phyloP scores from a whole-genome alignment of 1,139 yeast genomes.

The Blastobotrys capitulatus region DNA sequence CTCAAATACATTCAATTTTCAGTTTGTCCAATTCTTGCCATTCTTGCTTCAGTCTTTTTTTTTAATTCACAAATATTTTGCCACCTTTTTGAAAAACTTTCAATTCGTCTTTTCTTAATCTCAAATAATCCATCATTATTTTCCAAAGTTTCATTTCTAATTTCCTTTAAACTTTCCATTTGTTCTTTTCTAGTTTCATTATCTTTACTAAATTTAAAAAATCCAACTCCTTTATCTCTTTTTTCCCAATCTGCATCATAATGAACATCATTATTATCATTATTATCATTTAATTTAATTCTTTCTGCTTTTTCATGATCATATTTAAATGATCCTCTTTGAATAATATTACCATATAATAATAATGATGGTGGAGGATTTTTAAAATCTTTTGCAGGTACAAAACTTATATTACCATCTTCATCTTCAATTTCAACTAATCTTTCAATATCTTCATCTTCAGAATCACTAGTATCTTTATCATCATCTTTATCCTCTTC shows the following conservation, averaged over 20 bases:
- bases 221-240: conserved; percentile 32
- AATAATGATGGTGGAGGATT: conserved; percentile 1
- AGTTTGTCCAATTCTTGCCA: conserved; percentile 2
- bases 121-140: background rate
- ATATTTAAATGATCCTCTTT: conserved; percentile 27
- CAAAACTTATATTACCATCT: conserved; percentile 30
- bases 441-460: background rate
- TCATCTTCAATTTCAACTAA: conserved; percentile 31
- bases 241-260: conserved; percentile 30
- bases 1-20: too few species aligned
- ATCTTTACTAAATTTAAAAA: conserved; percentile 28
- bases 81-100: background rate
- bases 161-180: conserved; percentile 22
- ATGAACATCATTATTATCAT: conserved; percentile 19
- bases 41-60: background rate
- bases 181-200: conserved; percentile 21
- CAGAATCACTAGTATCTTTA: background rate
- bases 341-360: conserved; percentile 27
- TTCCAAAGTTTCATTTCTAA: conserved; percentile 12
- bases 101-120: background rate
- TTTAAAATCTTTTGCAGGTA: conserved; percentile 18
- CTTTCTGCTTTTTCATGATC: conserved; percentile 16
- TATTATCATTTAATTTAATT: background rate
- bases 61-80: background rate
- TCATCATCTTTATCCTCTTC: background rate